phyloP scores from a whole-genome alignment of 805 yeast genomes.

The Candida boleticola region DNA sequence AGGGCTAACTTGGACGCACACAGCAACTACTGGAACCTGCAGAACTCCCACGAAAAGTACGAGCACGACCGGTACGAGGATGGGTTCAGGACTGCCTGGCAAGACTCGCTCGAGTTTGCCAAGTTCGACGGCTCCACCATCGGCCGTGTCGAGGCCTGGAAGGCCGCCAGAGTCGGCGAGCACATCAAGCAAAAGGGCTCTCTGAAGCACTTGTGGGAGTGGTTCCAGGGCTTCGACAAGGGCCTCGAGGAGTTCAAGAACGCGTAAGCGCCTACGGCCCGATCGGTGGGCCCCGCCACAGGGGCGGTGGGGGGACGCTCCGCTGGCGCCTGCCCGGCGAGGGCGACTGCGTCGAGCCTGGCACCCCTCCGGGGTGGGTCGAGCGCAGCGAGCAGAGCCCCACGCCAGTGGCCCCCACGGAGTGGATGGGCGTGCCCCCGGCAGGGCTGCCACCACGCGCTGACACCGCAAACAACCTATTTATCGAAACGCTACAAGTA shows the following conservation, averaged over 20 bases:
- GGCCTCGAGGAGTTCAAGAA: constrained; percentile 48
- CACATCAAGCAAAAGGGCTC: constrained; percentile 58
- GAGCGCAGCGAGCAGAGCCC: too few relatives aligned
- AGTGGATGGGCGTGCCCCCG: too few relatives aligned
- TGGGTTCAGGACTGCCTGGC: constrained; percentile 76
- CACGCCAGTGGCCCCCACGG: too few relatives aligned
- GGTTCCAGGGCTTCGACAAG: constrained; percentile 79
- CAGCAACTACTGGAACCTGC: constrained; percentile 63
- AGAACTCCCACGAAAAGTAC: constrained; percentile 56
- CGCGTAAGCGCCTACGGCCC: too few relatives aligned
- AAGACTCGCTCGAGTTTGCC: constrained; percentile 68
- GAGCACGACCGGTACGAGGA: constrained; percentile 82
- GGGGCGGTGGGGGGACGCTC: too few relatives aligned
- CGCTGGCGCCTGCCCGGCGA: too few relatives aligned
- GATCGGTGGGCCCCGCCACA: too few relatives aligned
- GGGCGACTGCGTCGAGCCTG: too few relatives aligned
- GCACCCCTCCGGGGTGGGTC: too few relatives aligned
- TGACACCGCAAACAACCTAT: too few relatives aligned
- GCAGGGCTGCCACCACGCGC: too few relatives aligned
- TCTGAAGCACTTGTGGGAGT: constrained; percentile 73
- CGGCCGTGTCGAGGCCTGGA: constrained; percentile 77
- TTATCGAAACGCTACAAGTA: too few relatives aligned
- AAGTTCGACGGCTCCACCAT: constrained; percentile 64
- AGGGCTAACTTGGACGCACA: constrained; percentile 46
- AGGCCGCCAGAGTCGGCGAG: constrained; percentile 54